Conservation (phyloP, 2,329 filamentous ascomycete species). For the Chalaropsis ovoidea region DNA sequence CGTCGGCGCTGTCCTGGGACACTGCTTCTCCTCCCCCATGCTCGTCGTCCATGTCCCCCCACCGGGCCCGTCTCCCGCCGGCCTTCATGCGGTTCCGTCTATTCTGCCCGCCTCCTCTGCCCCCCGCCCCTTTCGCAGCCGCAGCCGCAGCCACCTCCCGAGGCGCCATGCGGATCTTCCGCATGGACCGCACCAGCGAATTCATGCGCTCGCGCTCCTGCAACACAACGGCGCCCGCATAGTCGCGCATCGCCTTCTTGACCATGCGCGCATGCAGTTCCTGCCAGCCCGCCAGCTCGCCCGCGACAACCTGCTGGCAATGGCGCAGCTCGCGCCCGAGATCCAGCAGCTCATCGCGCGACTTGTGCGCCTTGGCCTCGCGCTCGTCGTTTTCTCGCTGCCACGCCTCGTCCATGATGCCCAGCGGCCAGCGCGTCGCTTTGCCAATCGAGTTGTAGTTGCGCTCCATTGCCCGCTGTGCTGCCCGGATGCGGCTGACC, state of each 20-base stretch:
- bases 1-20: not conserved
- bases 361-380: constrained; percentile 64
- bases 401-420: constrained; percentile 76
- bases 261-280: constrained; percentile 74
- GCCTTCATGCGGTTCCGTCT: not conserved
- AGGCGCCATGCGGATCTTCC: constrained; percentile 41
- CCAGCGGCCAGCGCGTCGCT: constrained; percentile 68
- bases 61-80: not conserved
- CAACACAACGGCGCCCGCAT: constrained; percentile 69
- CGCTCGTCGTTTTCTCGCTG: constrained; percentile 74
- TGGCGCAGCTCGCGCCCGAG: constrained; percentile 77
- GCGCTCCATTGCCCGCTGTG: constrained; percentile 67
- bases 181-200: constrained; percentile 67
- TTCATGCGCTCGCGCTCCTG: constrained; percentile 69
- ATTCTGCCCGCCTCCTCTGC: not conserved
- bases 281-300: constrained; percentile 88
- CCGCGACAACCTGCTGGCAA: constrained; percentile 85
- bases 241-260: constrained; percentile 59
- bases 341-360: constrained; percentile 58
- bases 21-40: not conserved
- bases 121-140: not conserved
- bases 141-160: not conserved
- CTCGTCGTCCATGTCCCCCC: not conserved
- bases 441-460: constrained; percentile 64
- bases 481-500: constrained; percentile 62